Percentiles rank a stretch among this genome's conserved stretches.
phyloP scores from a whole-genome alignment of 2,329 filamentous ascomycete species.

The Cercospora sp. region DNA sequence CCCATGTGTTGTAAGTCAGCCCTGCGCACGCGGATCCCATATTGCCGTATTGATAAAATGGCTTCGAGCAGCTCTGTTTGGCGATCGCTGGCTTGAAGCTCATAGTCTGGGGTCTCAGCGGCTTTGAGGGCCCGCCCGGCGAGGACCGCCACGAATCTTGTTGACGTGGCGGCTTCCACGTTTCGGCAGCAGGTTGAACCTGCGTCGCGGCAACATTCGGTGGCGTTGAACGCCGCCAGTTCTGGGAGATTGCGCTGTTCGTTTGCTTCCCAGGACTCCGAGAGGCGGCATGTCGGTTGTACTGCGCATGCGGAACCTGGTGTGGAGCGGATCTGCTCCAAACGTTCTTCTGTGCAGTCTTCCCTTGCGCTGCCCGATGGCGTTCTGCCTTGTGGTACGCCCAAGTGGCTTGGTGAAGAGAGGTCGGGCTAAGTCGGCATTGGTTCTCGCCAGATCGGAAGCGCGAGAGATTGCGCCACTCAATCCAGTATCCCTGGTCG shows the following conservation, averaged over 20 bases:
- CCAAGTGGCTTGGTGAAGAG: background rate
- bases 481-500: background rate
- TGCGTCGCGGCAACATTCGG: background rate
- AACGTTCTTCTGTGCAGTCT: background rate
- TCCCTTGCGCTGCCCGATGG: background rate
- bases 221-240: background rate
- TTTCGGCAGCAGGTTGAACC: background rate
- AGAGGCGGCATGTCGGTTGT: background rate
- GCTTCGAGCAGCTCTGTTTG: background rate
- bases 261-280: background rate
- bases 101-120: background rate
- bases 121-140: background rate
- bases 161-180: background rate
- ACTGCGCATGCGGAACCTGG: background rate
- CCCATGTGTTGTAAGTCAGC: background rate
- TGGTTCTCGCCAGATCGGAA: background rate
- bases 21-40: background rate
- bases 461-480: background rate
- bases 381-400: constrained; percentile 1
- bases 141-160: background rate
- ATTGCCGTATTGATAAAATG: background rate
- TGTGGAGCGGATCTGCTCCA: background rate
- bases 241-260: background rate
- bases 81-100: background rate
- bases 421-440: background rate